Evolutionary conservation across 2,329 filamentous ascomycete genomes (phyloP).

Genomic region (Didymella exigua): DNA sequence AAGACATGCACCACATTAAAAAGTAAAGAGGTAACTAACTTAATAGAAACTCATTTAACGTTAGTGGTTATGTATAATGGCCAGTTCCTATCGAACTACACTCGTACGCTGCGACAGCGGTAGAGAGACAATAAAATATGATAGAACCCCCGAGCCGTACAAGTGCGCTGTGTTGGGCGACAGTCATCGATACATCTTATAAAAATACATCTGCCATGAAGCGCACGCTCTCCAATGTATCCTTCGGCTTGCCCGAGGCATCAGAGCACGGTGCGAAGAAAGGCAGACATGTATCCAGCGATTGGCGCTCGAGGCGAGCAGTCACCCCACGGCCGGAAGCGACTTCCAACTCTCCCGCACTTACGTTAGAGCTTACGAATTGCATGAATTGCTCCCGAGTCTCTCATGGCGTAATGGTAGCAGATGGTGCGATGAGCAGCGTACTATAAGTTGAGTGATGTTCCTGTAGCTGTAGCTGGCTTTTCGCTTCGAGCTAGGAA

Average conservation of each 20-base stretch:
- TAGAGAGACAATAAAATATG: background rate
- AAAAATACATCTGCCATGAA: background rate
- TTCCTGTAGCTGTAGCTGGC: background rate
- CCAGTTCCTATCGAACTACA: background rate
- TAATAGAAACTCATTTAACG: too few species aligned
- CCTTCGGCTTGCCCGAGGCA: background rate
- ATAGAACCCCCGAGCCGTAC: background rate
- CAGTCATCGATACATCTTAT: background rate
- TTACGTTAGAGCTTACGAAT: background rate
- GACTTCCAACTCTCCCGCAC: background rate
- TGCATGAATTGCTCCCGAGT: background rate
- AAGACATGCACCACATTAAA: too few species aligned
- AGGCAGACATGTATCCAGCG: background rate
- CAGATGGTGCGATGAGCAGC: background rate
- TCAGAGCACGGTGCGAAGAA: background rate
- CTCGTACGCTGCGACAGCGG: background rate
- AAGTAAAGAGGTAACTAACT: too few species aligned
- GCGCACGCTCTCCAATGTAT: background rate
- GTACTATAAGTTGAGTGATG: background rate
- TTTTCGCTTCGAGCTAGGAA: slow-evolving; percentile 6
- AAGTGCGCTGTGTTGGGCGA: background rate
- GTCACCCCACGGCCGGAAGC: background rate
- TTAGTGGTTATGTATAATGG: background rate
- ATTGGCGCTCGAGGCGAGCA: slow-evolving; percentile 11
- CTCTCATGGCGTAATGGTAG: background rate